Evolutionary conservation across 2,329 filamentous ascomycete species (phyloP).

Genomic region (Neospermospora avenae): DNA sequence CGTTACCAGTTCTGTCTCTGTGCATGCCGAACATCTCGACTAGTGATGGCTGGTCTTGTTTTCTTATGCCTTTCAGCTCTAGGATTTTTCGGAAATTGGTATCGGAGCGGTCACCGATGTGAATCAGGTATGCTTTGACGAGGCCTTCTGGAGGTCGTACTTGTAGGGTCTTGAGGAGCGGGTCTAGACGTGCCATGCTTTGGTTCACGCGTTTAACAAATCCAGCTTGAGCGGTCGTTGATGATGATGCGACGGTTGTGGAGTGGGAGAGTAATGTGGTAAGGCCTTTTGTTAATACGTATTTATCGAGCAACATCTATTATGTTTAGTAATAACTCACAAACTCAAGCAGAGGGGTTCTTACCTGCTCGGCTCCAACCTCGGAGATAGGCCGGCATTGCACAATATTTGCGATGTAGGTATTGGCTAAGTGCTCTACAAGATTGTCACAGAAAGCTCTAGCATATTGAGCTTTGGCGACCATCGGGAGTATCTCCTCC

Average conservation of each 20-base stretch:
- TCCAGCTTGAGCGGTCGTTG: slow-evolving; percentile 42
- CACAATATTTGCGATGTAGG: slow-evolving; percentile 80
- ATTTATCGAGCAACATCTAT: slow-evolving; percentile 93
- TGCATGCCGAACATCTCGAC: slow-evolving; percentile 81
- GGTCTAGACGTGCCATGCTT: slow-evolving; percentile 83
- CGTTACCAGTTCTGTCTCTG: slow-evolving; percentile 67
- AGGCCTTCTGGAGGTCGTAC: slow-evolving; percentile 89
- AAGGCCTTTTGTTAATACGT: slow-evolving; percentile 79
- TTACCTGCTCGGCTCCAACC: slow-evolving; percentile 85
- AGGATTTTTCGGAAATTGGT: slow-evolving; percentile 95
- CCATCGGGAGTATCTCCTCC: slow-evolving; percentile 68
- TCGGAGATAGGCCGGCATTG: slow-evolving; percentile 90
- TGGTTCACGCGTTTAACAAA: slow-evolving; percentile 85
- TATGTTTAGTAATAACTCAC: slow-evolving; percentile 26
- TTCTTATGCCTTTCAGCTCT: slow-evolving; percentile 89
- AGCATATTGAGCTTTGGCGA: slow-evolving; percentile 91
- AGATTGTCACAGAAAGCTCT: slow-evolving; percentile 93
- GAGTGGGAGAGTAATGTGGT: slow-evolving; percentile 64
- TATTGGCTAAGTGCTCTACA: slow-evolving; percentile 79
- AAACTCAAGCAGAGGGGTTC: slow-evolving; percentile 9
- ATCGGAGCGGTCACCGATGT: slow-evolving; percentile 91
- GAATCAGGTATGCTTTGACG: slow-evolving; percentile 95
- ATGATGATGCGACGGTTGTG: slow-evolving; percentile 24
- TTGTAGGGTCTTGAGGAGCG: slow-evolving; percentile 92
- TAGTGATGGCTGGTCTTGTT: slow-evolving; percentile 76